Conservation (phyloP, 805 yeast species). For the Metschnikowia henanensis region DNA sequence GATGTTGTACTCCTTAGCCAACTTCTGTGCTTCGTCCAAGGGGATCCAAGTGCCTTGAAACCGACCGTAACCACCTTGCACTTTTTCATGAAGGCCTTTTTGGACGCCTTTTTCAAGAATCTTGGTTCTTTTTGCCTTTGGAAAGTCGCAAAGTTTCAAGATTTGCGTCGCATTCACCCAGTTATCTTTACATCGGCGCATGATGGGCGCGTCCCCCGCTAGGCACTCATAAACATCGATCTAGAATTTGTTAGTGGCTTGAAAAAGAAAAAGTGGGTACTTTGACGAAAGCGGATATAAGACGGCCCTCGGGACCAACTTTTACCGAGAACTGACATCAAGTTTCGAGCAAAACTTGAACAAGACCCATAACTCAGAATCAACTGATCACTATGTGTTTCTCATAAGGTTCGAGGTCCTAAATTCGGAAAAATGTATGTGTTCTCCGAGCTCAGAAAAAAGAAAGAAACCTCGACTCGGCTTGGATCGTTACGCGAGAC, state of each 20-base stretch:
- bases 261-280: not conserved
- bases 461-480: no score
- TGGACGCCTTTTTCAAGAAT: conserved; percentile 94
- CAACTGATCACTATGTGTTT: no score
- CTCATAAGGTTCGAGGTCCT: no score
- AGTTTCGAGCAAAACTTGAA: no score
- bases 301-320: no score
- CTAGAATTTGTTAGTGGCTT: conserved; percentile 20
- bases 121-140: conserved; percentile 91
- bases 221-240: conserved; percentile 72
- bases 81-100: conserved; percentile 83
- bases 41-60: conserved; percentile 99
- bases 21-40: conserved; percentile 58
- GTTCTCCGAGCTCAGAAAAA: no score
- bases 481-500: not conserved
- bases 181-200: conserved; percentile 88
- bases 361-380: no score
- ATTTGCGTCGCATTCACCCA: conserved; percentile 99
- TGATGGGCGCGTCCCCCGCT: conserved; percentile 68
- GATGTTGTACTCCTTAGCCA: conserved; percentile 42
- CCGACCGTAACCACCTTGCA: conserved; percentile 96
- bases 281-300: no score
- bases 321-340: no score
- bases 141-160: conserved; percentile 88
- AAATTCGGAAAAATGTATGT: no score